phyloP scores from a whole-genome alignment of 371 early-diverging fungal genomes.

The Mortierella sp. region DNA sequence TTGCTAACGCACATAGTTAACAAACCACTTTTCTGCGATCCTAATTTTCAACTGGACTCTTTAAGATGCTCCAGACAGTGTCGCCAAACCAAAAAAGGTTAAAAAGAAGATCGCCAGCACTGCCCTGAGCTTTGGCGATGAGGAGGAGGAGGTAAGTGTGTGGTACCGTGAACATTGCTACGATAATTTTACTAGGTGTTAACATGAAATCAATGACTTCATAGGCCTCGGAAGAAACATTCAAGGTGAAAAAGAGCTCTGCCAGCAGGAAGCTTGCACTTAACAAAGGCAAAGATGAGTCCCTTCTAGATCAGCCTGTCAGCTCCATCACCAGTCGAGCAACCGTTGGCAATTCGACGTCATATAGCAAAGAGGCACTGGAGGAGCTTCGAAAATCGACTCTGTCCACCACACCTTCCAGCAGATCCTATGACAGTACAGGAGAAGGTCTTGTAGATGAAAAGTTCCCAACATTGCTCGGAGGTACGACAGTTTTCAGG shows the following conservation, averaged over 20 bases:
- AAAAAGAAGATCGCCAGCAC: conserved; percentile 40
- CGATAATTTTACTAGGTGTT: background rate
- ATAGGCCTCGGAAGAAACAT: conserved; percentile 42
- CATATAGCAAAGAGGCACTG: conserved; percentile 53
- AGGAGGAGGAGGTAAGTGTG: conserved; percentile 45
- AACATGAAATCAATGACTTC: background rate
- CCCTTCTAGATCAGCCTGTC: background rate
- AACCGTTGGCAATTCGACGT: conserved; percentile 29
- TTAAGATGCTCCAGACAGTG: background rate
- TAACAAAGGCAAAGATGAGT: conserved; percentile 25
- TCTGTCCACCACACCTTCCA: conserved; percentile 36
- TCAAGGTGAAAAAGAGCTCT: conserved; percentile 50
- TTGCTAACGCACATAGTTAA: background rate
- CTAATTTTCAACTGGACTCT: background rate
- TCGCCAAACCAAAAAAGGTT: conserved; percentile 28
- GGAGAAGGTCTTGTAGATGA: conserved; percentile 21
- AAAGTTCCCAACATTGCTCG: conserved; percentile 29
- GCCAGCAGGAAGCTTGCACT: conserved; percentile 35
- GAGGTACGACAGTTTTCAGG: conserved; percentile 22
- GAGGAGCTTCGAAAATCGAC: conserved; percentile 49
- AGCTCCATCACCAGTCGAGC: conserved; percentile 41
- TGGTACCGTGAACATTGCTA: background rate
- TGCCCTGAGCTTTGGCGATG: conserved; percentile 51
- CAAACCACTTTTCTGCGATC: background rate
- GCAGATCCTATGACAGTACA: background rate